phyloP scores from a whole-genome alignment of 179 eudicot species.

The Camellia oleifera region DNA sequence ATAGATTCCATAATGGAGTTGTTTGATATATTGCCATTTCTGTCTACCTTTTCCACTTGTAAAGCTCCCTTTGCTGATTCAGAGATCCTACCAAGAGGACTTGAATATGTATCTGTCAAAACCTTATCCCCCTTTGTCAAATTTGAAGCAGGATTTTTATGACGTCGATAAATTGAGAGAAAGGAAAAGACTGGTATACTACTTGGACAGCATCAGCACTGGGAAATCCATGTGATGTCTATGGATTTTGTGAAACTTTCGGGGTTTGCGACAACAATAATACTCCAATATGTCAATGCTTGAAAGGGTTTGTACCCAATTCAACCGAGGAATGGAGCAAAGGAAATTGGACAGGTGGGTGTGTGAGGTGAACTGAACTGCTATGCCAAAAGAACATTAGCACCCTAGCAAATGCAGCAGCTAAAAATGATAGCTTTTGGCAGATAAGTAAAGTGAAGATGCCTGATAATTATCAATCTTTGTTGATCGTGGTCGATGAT shows the following conservation, averaged over 20 bases:
- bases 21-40: too few relatives aligned
- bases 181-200: background rate
- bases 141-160: background rate
- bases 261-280: slow-evolving; percentile 21
- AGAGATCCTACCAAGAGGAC: too few relatives aligned
- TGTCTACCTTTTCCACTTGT: too few relatives aligned
- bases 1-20: too few relatives aligned
- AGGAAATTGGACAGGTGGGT: slow-evolving; percentile 31
- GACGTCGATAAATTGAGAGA: slow-evolving; percentile 9
- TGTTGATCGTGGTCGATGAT: slow-evolving; percentile 1
- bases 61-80: too few relatives aligned
- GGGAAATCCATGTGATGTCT: slow-evolving; percentile 25
- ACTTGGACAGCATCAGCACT: background rate
- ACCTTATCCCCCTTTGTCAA: too few relatives aligned
- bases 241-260: slow-evolving; percentile 29
- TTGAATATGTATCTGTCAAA: too few relatives aligned
- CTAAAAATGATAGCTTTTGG: slow-evolving; percentile 25
- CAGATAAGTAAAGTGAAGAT: slow-evolving; percentile 26
- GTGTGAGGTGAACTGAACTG: slow-evolving; percentile 26
- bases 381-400: slow-evolving; percentile 23
- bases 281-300: slow-evolving; percentile 25
- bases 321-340: slow-evolving; percentile 24
- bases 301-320: slow-evolving; percentile 36
- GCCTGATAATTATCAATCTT: slow-evolving; percentile 20
- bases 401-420: background rate